Evolutionary conservation across 768 basidiomycete genomes (phyloP), one percentile per base, ranked within the genome.

Genomic region (Coprinellus aureogranulatus): DNA sequence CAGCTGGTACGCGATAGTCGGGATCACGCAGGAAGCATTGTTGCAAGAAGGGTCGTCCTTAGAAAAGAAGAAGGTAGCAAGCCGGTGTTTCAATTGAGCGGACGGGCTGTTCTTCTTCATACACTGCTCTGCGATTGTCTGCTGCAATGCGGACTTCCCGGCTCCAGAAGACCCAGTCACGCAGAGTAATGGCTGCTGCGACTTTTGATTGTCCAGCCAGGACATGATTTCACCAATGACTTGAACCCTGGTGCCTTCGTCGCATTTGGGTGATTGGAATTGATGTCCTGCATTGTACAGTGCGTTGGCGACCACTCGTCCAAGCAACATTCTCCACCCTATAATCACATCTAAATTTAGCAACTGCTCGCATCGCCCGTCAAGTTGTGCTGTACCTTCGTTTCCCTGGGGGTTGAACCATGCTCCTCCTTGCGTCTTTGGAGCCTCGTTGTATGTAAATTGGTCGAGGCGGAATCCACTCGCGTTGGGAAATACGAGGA

Each of bases 1-100:
- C 18, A 59, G 57, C 26, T 59, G 58, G 41, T 53, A 59, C 31
- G 55, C 46, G 48, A 63, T 52, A 23, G 60, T 59, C 20, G 53
- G 40, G 20, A 63, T 37, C 12, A 61, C 25, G 23, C 22, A 39
- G 18, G 25, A 40, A 3, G 57, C 42, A 11, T 59, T 49, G 34
- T 61, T 59, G 3, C 49, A 28, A 8, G 46, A 27, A 10, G 28
- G 2, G 20, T 51, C 49, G 4, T 18, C 20, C 14, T 45, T 55
- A 3, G 54, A 54, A 48, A 63, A 54, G 54, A 59, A 61, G 45
- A 58, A 59, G 4, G 53, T 39, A 34, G 34, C 34, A 14, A 34
- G n/a, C n/a, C n/a, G n/a, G n/a, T n/a, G n/a, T n/a, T n/a, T n/a
- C n/a, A n/a, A n/a, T n/a, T n/a, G n/a, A 5, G 53, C 55, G 18